Evolutionary conservation across 1,139 yeast species (phyloP).

Genomic region (Scheffersomyces segobiensis): DNA sequence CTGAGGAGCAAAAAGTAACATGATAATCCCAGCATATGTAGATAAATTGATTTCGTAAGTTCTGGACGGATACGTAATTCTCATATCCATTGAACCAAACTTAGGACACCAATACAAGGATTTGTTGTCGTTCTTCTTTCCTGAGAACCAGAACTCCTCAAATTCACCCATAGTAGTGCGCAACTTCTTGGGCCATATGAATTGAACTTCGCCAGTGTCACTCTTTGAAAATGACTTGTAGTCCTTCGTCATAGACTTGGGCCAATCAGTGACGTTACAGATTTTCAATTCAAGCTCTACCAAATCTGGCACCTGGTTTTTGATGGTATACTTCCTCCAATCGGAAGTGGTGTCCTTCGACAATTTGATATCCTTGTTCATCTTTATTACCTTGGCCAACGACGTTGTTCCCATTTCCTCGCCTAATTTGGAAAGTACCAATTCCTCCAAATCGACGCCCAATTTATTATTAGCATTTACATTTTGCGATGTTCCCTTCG

Average conservation of each 20-base stretch:
- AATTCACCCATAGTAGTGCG: slow-evolving; percentile 39
- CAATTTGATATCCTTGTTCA: slow-evolving; percentile 80
- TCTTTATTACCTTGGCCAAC: slow-evolving; percentile 79
- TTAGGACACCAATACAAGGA: slow-evolving; percentile 81
- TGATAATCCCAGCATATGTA: slow-evolving; percentile 74
- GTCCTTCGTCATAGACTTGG: slow-evolving; percentile 53
- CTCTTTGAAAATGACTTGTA: slow-evolving; percentile 50
- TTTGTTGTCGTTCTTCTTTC: slow-evolving; percentile 69
- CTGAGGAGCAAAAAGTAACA: slow-evolving; percentile 67
- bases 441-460: slow-evolving; percentile 67
- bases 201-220: slow-evolving; percentile 32
- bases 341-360: slow-evolving; percentile 62
- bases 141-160: slow-evolving; percentile 49
- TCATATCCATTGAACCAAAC: slow-evolving; percentile 78
- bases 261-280: slow-evolving; percentile 55
- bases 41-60: slow-evolving; percentile 83
- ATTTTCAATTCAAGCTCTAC: slow-evolving; percentile 48
- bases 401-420: slow-evolving; percentile 82
- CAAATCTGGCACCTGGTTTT: slow-evolving; percentile 17
- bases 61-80: slow-evolving; percentile 62
- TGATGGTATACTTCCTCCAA: slow-evolving; percentile 39
- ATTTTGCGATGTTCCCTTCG: slow-evolving; percentile 29
- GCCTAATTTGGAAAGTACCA: slow-evolving; percentile 67
- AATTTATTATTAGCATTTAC: slow-evolving; percentile 14
- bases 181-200: slow-evolving; percentile 49